phyloP scores from a whole-genome alignment of 192 early-diverging fungal genomes.

The Entomortierella chlamydospora region DNA sequence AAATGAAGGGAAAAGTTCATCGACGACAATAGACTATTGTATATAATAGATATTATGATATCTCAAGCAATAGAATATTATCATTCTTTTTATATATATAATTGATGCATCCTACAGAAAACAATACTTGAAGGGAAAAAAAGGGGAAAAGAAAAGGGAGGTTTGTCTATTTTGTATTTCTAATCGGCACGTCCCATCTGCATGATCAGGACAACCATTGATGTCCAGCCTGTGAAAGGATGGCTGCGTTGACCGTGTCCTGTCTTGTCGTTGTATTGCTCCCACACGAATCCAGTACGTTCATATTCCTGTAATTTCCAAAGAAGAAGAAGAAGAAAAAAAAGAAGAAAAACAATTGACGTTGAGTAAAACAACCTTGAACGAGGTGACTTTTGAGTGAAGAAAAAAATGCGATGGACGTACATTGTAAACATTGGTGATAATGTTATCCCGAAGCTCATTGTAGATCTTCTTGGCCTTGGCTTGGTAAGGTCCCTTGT shows the following conservation, averaged over 20 bases:
- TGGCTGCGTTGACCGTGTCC: slow-evolving; percentile 86
- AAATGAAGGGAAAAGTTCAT: too few relatives aligned
- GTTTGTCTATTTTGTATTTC: neutral
- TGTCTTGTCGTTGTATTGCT: slow-evolving; percentile 85
- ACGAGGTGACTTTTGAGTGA: too few relatives aligned
- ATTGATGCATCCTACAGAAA: too few relatives aligned
- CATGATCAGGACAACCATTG: slow-evolving; percentile 87
- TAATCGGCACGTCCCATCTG: slow-evolving; percentile 37
- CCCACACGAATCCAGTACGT: slow-evolving; percentile 87
- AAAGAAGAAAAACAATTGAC: neutral
- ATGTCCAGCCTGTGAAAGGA: slow-evolving; percentile 97
- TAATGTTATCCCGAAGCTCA: slow-evolving; percentile 78
- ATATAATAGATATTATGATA: too few relatives aligned
- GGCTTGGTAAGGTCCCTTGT: slow-evolving; percentile 72
- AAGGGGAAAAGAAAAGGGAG: neutral
- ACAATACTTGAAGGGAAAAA: too few relatives aligned
- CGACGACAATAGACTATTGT: too few relatives aligned
- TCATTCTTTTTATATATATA: too few relatives aligned
- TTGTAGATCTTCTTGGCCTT: slow-evolving; percentile 80
- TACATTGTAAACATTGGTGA: slow-evolving; percentile 80
- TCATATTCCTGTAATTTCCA: slow-evolving; percentile 68
- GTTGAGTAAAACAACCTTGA: too few relatives aligned
- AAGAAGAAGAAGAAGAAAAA: neutral
- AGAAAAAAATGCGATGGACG: neutral
- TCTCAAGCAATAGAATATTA: too few relatives aligned